phyloP scores from a whole-genome alignment of 495 filamentous ascomycete genomes.

The Penicillium paradoxum region DNA sequence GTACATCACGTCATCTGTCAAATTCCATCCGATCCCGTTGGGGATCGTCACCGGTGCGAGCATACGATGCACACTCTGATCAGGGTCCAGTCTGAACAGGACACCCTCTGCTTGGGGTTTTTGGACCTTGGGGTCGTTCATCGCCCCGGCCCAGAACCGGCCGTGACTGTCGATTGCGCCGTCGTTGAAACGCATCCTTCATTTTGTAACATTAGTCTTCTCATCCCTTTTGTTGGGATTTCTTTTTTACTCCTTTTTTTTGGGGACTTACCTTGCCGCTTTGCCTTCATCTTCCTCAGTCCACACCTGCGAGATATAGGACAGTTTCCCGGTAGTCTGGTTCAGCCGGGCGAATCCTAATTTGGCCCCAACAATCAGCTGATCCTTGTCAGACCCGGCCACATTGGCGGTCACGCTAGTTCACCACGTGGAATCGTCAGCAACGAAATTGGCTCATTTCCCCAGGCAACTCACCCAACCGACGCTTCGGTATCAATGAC shows the following conservation, averaged over 20 bases:
- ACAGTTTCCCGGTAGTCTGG: conserved; percentile 55
- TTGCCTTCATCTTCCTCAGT: conserved; percentile 42
- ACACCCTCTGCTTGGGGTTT: conserved; percentile 41
- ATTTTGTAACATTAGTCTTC: neutral
- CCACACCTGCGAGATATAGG: conserved; percentile 59
- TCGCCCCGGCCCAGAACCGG: conserved; percentile 82
- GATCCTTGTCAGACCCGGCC: conserved; percentile 49
- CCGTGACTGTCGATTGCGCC: conserved; percentile 76
- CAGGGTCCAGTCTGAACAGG: conserved; percentile 61
- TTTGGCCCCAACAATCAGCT: conserved; percentile 77
- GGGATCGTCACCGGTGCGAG: conserved; percentile 70
- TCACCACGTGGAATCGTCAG: conserved; percentile 15
- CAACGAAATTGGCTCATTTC: conserved; percentile 2
- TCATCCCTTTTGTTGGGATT: too few species aligned
- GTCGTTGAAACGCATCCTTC: conserved; percentile 66
- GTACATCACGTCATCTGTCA: conserved; percentile 71
- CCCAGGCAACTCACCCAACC: conserved; percentile 45
- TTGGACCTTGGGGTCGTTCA: conserved; percentile 64
- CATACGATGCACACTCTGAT: conserved; percentile 55
- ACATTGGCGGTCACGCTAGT: conserved; percentile 76
- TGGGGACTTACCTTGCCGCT: conserved; percentile 32
- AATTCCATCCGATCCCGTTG: conserved; percentile 75
- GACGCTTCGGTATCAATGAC: conserved; percentile 61
- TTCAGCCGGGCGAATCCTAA: conserved; percentile 73
- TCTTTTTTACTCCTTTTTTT: neutral